These are phyloP conservation scores for Dacryopinax primogenitus DNA, from an alignment of 768 basidiomycete genomes.

Conservation along the genomic window DNA sequence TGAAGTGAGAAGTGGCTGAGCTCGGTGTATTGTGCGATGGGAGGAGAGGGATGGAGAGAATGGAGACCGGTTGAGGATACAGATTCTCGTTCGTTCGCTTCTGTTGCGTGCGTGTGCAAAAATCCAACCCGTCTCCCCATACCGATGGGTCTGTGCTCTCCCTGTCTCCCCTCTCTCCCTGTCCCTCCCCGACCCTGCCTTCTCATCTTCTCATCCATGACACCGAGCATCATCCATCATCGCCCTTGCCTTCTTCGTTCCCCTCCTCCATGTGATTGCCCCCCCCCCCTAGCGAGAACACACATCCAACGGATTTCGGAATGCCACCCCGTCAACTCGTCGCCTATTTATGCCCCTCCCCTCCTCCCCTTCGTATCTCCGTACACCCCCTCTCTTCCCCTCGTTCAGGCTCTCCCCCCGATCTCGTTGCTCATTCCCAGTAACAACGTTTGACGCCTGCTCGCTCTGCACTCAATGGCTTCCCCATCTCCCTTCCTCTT, in stretches of 20 bases:
- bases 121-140: not conserved
- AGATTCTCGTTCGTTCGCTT: not conserved
- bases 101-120: not conserved
- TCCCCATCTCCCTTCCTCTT: slow-evolving; percentile 6
- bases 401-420: not conserved
- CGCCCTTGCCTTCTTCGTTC: not conserved
- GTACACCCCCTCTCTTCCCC: not conserved
- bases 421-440: too few relatives aligned
- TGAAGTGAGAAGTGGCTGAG: too few relatives aligned
- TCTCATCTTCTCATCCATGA: not conserved
- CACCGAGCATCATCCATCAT: not conserved
- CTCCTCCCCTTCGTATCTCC: not conserved
- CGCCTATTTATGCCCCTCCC: not conserved
- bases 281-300: not conserved
- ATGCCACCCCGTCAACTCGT: not conserved
- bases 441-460: too few relatives aligned
- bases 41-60: not conserved
- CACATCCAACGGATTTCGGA: too few relatives aligned
- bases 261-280: not conserved
- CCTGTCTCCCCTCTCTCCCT: not conserved
- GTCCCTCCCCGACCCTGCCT: not conserved
- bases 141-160: too few relatives aligned
- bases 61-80: not conserved
- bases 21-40: too few relatives aligned
- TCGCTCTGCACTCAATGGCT: not conserved